Evolutionary conservation across 108 stramenopile genomes (phyloP).

Genomic region (Cyclotella kingstonii): DNA sequence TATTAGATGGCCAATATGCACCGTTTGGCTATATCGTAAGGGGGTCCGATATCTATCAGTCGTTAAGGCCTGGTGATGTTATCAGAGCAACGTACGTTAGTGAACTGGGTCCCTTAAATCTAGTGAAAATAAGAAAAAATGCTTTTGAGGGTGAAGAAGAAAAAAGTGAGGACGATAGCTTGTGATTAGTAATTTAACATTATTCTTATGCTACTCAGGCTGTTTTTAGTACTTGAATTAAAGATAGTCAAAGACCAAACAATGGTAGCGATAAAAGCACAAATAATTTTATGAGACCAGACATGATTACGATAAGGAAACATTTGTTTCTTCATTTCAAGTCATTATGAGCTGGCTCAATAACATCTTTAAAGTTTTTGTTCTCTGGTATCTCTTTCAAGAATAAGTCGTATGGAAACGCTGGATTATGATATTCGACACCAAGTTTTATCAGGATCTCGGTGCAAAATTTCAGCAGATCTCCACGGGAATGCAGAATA

Average conservation of each 20-base stretch:
- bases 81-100: slow-evolving; percentile 74
- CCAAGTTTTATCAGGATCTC: slow-evolving; percentile 47
- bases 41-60: slow-evolving; percentile 64
- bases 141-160: slow-evolving; percentile 44
- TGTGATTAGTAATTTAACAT: too few species aligned
- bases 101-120: slow-evolving; percentile 68
- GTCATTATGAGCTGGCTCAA: too few species aligned
- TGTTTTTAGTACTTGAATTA: too few species aligned
- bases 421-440: slow-evolving; percentile 30
- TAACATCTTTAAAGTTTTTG: too few species aligned
- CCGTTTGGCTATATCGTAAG: slow-evolving; percentile 81
- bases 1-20: slow-evolving; percentile 77
- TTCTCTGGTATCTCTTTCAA: slow-evolving; percentile 16
- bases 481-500: slow-evolving; percentile 50
- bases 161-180: too few species aligned
- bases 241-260: too few species aligned
- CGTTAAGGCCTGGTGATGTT: slow-evolving; percentile 67
- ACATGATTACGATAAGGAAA: too few species aligned
- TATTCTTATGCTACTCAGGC: too few species aligned
- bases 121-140: slow-evolving; percentile 70
- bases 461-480: slow-evolving; percentile 47
- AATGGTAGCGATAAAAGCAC: too few species aligned
- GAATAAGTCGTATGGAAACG: not conserved
- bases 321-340: too few species aligned
- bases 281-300: too few species aligned